These are phyloP conservation scores for Oryza rufipogon DNA, from an alignment of 176 grass and related monocot species.

Conservation along the genomic window DNA sequence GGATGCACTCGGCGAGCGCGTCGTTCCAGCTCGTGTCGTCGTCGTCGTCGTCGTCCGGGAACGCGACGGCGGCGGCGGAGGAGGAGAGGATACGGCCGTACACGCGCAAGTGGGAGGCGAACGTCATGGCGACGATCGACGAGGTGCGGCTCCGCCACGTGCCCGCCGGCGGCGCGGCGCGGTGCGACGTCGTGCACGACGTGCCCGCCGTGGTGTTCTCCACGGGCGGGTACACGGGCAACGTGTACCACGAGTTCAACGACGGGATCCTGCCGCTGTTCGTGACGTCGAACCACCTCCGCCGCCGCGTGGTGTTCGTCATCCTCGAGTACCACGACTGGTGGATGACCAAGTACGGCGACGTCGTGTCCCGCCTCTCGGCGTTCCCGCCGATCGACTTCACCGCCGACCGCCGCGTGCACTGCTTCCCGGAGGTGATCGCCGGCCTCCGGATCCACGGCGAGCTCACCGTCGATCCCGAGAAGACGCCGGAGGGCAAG, in stretches of 20 bases:
- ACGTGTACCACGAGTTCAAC: constrained; percentile 97
- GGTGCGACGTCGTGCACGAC: constrained; percentile 68
- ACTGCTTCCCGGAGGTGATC: constrained; percentile 89
- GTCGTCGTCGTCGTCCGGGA: constrained; percentile 22
- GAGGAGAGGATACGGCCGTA: constrained; percentile 83
- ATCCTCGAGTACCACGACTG: constrained; percentile 85
- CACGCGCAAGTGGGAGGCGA: constrained; percentile 84
- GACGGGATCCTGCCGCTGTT: constrained; percentile 92
- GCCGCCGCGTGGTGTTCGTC: constrained; percentile 62
- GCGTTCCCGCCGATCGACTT: constrained; percentile 73
- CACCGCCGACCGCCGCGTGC: constrained; percentile 56
- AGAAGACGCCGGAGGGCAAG: constrained; percentile 40
- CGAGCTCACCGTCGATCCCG: constrained; percentile 66
- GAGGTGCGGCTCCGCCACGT: constrained; percentile 62
- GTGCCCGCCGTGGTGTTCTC: constrained; percentile 87
- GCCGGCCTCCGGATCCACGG: constrained; percentile 81
- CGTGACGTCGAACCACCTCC: constrained; percentile 68
- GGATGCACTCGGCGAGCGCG: constrained; percentile 68
- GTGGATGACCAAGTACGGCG: constrained; percentile 89
- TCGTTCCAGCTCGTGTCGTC: constrained; percentile 62
- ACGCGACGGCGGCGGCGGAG: background rate
- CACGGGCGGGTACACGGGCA: constrained; percentile 89
- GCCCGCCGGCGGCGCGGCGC: constrained; percentile 25
- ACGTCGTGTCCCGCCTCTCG: constrained; percentile 68
- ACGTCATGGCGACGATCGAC: constrained; percentile 71